phyloP scores from a whole-genome alignment of 2,329 filamentous ascomycete species.

The Apiospora koreana region DNA sequence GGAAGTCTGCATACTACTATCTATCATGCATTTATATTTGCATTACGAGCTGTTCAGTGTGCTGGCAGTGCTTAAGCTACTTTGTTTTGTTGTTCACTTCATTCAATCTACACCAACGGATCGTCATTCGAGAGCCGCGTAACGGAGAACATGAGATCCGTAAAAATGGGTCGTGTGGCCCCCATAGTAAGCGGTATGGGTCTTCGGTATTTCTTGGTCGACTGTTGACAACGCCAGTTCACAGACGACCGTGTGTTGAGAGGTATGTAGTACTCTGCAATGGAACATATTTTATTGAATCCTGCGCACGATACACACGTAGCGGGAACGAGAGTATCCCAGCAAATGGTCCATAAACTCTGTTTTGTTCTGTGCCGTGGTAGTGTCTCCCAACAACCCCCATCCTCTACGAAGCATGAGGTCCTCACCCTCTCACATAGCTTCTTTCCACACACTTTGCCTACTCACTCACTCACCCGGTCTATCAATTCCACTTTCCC shows the following conservation, averaged over 20 bases:
- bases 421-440: background rate
- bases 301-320: background rate
- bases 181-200: background rate
- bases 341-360: background rate
- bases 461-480: background rate
- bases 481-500: conserved; percentile 12
- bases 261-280: no score
- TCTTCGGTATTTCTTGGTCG: background rate
- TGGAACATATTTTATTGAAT: background rate
- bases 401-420: background rate
- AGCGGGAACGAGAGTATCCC: background rate
- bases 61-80: background rate
- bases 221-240: background rate
- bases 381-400: background rate
- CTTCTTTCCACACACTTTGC: background rate
- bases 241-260: background rate
- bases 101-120: background rate
- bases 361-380: background rate
- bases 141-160: background rate
- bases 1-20: background rate
- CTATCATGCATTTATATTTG: background rate
- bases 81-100: background rate
- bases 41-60: background rate
- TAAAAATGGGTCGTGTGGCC: background rate
- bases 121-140: background rate